Conservation (phyloP, 2,329 filamentous ascomycete genomes). For the Grosmannia huntii region DNA sequence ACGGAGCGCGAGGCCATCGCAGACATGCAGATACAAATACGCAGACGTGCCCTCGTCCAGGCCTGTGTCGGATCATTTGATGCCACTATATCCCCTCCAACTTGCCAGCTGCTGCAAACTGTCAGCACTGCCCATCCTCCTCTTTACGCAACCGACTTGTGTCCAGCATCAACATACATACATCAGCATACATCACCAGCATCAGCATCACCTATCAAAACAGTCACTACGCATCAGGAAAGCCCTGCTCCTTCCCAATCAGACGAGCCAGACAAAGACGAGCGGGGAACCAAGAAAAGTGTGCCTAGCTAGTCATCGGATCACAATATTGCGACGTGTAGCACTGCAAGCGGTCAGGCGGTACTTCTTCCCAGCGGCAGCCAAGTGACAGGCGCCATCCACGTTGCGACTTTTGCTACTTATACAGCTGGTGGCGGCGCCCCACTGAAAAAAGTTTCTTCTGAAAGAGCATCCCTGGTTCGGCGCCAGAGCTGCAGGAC, state of each 20-base stretch:
- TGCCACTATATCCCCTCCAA: background rate
- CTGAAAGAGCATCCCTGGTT: background rate
- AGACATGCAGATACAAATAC: slow-evolving; percentile 11
- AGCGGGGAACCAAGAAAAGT: background rate
- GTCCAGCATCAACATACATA: too few species aligned
- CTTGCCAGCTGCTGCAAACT: background rate
- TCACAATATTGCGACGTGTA: background rate
- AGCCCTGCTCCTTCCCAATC: background rate
- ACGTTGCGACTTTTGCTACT: background rate
- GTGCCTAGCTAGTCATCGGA: background rate
- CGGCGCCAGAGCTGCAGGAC: background rate
- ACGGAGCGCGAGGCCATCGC: slow-evolving; percentile 5
- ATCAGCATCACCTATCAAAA: too few species aligned
- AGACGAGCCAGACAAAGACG: background rate
- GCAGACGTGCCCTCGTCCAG: background rate
- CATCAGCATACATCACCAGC: too few species aligned
- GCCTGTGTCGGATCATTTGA: background rate
- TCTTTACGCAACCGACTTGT: too few species aligned
- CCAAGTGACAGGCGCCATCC: background rate
- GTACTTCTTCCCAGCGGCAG: background rate
- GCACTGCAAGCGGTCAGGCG: background rate
- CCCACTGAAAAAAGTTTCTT: background rate
- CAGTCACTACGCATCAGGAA: background rate
- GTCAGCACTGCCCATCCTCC: background rate
- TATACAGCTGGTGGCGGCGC: background rate